Conservation (phyloP, 163 green algal species). For the Scenedesmus sp. region DNA sequence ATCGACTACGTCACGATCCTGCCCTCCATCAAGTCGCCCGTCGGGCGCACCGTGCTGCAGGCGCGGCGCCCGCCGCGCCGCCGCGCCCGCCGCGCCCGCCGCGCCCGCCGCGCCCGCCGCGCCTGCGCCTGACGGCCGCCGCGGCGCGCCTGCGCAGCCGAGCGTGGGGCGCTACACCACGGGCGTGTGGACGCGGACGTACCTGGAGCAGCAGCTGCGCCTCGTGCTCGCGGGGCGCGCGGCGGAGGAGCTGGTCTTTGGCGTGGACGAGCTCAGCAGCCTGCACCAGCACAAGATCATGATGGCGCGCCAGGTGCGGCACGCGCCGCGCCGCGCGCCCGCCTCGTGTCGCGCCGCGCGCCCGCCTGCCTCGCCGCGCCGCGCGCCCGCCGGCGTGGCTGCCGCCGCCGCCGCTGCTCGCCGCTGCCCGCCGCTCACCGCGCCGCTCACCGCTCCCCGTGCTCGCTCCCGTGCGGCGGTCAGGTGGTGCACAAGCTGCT, state of each 20-base stretch:
- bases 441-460: background rate
- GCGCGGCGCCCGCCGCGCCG: background rate
- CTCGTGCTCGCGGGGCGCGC: constrained; percentile 74
- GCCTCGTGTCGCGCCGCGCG: background rate
- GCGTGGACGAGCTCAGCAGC: constrained; percentile 79
- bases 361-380: background rate
- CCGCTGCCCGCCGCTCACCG: no score
- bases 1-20: constrained; percentile 82
- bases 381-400: background rate
- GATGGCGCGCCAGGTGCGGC: constrained; percentile 51
- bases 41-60: constrained; percentile 87
- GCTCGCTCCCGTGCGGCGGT: no score
- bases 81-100: background rate
- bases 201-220: constrained; percentile 88
- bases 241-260: constrained; percentile 73
- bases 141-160: constrained; percentile 42
- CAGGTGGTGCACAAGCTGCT: constrained; percentile 64
- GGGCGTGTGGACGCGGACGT: constrained; percentile 82
- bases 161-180: constrained; percentile 88
- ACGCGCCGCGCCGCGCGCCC: background rate
- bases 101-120: background rate
- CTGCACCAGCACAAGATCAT: constrained; percentile 75
- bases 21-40: constrained; percentile 76
- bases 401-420: background rate
- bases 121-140: background rate